A percentile compares a stretch with the other conserved stretches of the same genome.
phyloP scores from a whole-genome alignment of 2,329 filamentous ascomycete species.

The Aspergillus caelatus region DNA sequence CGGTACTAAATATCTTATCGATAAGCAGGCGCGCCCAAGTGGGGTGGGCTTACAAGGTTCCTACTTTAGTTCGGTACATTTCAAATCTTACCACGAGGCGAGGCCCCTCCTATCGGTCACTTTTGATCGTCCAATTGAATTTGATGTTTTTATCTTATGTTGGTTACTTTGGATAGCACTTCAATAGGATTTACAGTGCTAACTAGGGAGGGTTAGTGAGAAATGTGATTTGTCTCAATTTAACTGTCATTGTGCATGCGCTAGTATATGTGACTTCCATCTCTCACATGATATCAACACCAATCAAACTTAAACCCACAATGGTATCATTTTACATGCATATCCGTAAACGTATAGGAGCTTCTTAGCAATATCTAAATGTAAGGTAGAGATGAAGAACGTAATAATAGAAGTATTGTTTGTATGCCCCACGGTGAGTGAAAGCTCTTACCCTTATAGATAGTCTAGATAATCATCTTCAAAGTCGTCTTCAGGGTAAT shows the following conservation, averaged over 20 bases:
- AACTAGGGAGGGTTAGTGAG: not conserved
- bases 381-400: not conserved
- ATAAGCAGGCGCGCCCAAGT: slow-evolving; percentile 22
- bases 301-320: not conserved
- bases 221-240: not conserved
- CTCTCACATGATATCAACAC: not conserved
- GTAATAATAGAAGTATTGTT: not conserved
- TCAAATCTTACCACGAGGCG: not conserved
- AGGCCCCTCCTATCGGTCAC: not conserved
- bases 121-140: not conserved
- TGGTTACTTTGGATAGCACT: not conserved
- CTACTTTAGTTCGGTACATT: not conserved
- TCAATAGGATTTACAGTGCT: not conserved
- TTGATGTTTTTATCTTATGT: not conserved
- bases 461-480: slow-evolving; percentile 49
- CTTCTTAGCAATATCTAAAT: not conserved
- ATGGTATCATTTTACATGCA: slow-evolving; percentile 3
- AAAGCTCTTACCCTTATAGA: slow-evolving; percentile 12
- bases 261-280: not conserved
- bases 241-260: not conserved
- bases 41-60: not conserved
- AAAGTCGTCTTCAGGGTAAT: slow-evolving; percentile 40
- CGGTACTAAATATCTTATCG: slow-evolving; percentile 22
- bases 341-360: not conserved
- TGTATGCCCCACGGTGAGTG: not conserved